Evolutionary conservation across 352 stramenopile genomes (phyloP).

Genomic region (Phytopythium litorale): DNA sequence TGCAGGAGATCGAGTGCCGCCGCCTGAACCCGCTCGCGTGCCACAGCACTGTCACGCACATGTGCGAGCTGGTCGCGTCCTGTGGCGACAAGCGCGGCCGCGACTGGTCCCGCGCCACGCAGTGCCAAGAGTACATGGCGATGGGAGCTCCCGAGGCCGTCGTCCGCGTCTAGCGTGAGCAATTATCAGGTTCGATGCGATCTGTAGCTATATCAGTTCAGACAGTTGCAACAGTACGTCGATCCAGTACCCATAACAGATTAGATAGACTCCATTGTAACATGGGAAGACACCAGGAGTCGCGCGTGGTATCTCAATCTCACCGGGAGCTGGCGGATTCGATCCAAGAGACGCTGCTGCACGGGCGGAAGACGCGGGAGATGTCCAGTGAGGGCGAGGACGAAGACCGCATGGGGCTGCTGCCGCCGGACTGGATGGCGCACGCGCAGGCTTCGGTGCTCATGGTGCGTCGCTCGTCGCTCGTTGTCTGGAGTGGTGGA

Average conservation of each 20-base stretch:
- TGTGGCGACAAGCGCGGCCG: conserved; percentile 76
- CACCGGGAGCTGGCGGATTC: not conserved
- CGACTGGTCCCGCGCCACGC: conserved; percentile 70
- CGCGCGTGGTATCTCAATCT: not conserved
- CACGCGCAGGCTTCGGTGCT: conserved; percentile 1
- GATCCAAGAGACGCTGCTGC: not conserved
- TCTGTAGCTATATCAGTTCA: conserved; percentile 2
- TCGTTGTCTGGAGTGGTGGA: not conserved
- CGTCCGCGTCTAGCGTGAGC: not conserved
- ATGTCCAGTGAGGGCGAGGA: not conserved
- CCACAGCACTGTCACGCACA: conserved; percentile 80
- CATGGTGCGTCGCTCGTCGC: not conserved
- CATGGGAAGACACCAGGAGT: not conserved
- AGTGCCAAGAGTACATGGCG: conserved; percentile 68
- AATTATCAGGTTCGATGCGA: not conserved
- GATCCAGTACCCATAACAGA: conserved; percentile 1
- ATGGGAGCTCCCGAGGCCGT: not conserved
- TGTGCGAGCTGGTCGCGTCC: conserved; percentile 80
- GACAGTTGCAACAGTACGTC: not conserved
- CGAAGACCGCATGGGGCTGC: not conserved
- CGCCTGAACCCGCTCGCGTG: conserved; percentile 72
- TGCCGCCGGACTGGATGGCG: conserved; percentile 9
- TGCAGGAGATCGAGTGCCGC: conserved; percentile 87
- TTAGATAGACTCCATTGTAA: not conserved
- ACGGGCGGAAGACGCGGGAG: not conserved